A percentile compares a stretch with the other conserved stretches of the same genome.
phyloP scores from a whole-genome alignment of 2,329 filamentous ascomycete genomes.

The Fusarium nematophilum region DNA sequence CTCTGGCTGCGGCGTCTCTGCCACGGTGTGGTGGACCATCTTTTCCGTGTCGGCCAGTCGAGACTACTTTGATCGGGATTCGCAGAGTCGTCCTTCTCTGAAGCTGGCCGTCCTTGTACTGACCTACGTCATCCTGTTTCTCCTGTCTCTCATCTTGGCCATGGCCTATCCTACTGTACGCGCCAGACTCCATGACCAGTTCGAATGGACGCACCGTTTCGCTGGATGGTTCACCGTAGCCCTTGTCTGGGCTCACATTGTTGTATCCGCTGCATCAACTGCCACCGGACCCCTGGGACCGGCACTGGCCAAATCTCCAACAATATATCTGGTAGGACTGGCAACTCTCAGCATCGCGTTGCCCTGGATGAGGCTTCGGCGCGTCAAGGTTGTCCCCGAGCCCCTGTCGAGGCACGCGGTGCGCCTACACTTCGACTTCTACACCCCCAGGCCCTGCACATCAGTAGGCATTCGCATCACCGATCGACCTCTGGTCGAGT shows the following conservation, averaged over 20 bases:
- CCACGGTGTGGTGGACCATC: constrained; percentile 54
- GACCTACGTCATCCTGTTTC: constrained; percentile 38
- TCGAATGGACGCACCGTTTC: constrained; percentile 75
- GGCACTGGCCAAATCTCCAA: constrained; percentile 17
- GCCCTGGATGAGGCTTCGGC: constrained; percentile 72
- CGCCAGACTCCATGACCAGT: constrained; percentile 66
- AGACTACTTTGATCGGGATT: neutral
- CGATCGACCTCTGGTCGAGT: constrained; percentile 70
- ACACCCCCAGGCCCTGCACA: constrained; percentile 52
- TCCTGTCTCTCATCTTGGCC: constrained; percentile 39
- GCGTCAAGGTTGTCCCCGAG: constrained; percentile 70
- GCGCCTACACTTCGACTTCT: constrained; percentile 73
- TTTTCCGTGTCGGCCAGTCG: constrained; percentile 29
- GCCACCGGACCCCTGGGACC: constrained; percentile 10
- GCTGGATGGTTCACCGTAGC: constrained; percentile 71
- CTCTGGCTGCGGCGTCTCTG: constrained; percentile 55
- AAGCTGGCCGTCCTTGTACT: constrained; percentile 39
- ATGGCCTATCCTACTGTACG: constrained; percentile 41
- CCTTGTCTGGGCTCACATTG: constrained; percentile 69
- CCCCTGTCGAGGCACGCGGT: constrained; percentile 75
- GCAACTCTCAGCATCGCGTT: constrained; percentile 26
- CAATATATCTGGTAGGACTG: constrained; percentile 15
- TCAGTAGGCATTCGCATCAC: constrained; percentile 61
- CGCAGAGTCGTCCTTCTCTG: neutral
- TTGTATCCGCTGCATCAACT: constrained; percentile 62